Percentiles rank a stretch among this genome's conserved stretches.
Conservation (phyloP, 345 rosid genomes). For the Orychophragmus violaceus region DNA sequence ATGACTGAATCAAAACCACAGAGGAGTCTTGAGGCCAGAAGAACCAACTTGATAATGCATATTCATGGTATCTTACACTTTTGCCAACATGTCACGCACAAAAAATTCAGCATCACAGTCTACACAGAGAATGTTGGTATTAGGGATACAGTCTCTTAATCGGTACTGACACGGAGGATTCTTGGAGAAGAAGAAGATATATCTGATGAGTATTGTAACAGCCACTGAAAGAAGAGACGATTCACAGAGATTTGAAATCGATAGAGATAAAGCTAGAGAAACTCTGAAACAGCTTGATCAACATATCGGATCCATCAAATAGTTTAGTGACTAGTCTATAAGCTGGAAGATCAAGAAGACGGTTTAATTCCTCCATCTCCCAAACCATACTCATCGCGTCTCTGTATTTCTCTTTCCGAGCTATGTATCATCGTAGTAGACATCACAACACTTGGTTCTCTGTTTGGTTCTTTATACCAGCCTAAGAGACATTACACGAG, state of each 20-base stretch:
- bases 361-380: constrained; percentile 77
- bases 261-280: constrained; percentile 62
- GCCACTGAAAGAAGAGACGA: constrained; percentile 18
- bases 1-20: no score
- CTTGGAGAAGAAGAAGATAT: constrained; percentile 7
- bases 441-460: constrained; percentile 62
- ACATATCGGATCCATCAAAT: constrained; percentile 62
- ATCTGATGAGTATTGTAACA: not conserved
- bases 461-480: constrained; percentile 60
- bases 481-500: constrained; percentile 53
- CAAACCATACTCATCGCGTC: constrained; percentile 81
- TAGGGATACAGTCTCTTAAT: constrained; percentile 11
- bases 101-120: not conserved
- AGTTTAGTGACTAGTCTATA: constrained; percentile 72
- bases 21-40: no score
- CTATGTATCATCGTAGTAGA: constrained; percentile 81
- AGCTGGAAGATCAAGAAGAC: constrained; percentile 79
- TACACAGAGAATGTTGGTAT: constrained; percentile 11
- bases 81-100: constrained; percentile 23
- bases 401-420: constrained; percentile 48
- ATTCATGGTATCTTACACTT: not conserved
- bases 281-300: constrained; percentile 71
- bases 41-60: no score
- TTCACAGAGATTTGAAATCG: constrained; percentile 44
- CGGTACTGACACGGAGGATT: constrained; percentile 4